Evolutionary conservation across 495 filamentous ascomycete genomes (phyloP).

Genomic region (Xylaria flabelliformis): DNA sequence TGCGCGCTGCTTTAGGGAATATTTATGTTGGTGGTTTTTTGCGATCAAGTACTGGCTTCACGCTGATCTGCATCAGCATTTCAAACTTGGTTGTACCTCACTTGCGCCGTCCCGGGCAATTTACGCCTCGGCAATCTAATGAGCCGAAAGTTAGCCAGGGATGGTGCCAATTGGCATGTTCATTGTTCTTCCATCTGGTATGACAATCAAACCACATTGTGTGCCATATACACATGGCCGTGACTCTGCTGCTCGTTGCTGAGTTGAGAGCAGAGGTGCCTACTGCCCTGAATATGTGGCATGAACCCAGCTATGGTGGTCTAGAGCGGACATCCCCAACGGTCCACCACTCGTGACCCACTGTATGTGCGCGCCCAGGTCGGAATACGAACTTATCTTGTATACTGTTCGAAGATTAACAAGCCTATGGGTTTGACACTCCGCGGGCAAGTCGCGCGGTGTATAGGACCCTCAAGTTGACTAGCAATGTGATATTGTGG

Average conservation of each 20-base stretch:
- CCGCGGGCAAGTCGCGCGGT: background rate
- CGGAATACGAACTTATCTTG: conserved; percentile 35
- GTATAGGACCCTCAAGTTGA: background rate
- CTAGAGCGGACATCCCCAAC: conserved; percentile 46
- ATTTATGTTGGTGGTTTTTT: conserved; percentile 6
- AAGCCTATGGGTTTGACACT: conserved; percentile 10
- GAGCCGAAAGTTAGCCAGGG: conserved; percentile 15
- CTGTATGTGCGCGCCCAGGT: conserved; percentile 31
- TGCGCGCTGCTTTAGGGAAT: background rate
- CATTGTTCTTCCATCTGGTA: conserved; percentile 7
- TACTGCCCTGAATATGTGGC: conserved; percentile 15
- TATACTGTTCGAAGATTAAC: conserved; percentile 19
- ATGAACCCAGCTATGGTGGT: conserved; percentile 37
- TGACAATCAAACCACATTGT: conserved; percentile 15
- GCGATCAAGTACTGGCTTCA: conserved; percentile 3
- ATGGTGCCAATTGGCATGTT: conserved; percentile 21
- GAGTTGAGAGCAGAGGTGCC: conserved; percentile 25
- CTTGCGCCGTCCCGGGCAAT: conserved; percentile 9
- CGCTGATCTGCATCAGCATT: conserved; percentile 7
- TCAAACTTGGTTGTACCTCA: conserved; percentile 2
- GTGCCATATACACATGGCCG: conserved; percentile 16
- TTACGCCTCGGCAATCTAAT: conserved; percentile 15
- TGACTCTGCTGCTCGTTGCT: conserved; percentile 20
- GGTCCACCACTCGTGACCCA: conserved; percentile 39
- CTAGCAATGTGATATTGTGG: conserved; percentile 9